Evolutionary conservation across 768 basidiomycete genomes (phyloP).

Genomic region (Pleurotus cornucopiae): DNA sequence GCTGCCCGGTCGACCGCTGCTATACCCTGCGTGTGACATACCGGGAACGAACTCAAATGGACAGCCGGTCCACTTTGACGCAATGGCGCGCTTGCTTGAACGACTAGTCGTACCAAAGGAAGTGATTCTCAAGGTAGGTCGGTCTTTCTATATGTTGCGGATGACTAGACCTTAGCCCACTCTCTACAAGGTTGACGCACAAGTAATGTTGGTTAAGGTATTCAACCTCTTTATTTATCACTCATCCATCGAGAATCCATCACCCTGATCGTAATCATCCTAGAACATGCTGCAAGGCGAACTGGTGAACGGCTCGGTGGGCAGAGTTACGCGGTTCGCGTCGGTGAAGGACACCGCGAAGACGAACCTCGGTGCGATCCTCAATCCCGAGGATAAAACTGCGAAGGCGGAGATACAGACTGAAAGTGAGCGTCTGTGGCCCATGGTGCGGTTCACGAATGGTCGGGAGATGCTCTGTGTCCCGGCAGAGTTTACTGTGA

Average conservation of each 20-base stretch:
- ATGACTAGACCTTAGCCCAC: neutral
- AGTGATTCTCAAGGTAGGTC: conserved; percentile 46
- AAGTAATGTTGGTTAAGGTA: conserved; percentile 83
- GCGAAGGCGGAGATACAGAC: neutral
- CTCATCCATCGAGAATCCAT: neutral
- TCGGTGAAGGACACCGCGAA: conserved; percentile 37
- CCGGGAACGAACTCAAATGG: conserved; percentile 43
- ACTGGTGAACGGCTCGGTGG: conserved; percentile 70
- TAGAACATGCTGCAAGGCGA: conserved; percentile 68
- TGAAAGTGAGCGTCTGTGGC: conserved; percentile 37
- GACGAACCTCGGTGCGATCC: conserved; percentile 18
- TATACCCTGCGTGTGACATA: conserved; percentile 41
- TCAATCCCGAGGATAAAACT: neutral
- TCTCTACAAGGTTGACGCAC: conserved; percentile 58
- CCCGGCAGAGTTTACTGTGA: conserved; percentile 59
- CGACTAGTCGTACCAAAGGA: conserved; percentile 53
- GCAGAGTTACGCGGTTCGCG: conserved; percentile 45
- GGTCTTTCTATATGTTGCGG: neutral
- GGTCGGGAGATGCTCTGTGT: conserved; percentile 41
- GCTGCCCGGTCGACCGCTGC: conserved; percentile 32
- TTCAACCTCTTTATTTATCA: neutral
- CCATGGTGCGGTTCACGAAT: conserved; percentile 55
- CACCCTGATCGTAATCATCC: neutral
- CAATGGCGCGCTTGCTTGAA: conserved; percentile 45
- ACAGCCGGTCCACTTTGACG: conserved; percentile 24